A percentile compares a stretch with the other conserved stretches of the same genome.
These are phyloP conservation scores for Aotearoamyces nothofagi DNA, from an alignment of 2,329 filamentous ascomycete genomes.

Conservation along the genomic window DNA sequence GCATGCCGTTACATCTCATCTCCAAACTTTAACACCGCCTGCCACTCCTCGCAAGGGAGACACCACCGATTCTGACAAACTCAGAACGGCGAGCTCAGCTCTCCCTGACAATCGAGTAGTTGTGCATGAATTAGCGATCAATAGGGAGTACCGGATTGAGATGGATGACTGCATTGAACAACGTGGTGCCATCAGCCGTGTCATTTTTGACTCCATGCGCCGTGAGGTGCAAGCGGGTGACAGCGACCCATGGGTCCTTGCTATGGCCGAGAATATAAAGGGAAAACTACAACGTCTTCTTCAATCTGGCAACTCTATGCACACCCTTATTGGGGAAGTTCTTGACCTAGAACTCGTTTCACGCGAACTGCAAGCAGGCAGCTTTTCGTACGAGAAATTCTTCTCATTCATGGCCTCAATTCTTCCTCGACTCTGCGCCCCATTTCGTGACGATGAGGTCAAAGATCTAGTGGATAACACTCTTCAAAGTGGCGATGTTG, in stretches of 20 bases:
- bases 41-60: slow-evolving; percentile 22
- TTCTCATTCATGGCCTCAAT: slow-evolving; percentile 63
- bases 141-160: slow-evolving; percentile 63
- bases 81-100: slow-evolving; percentile 24
- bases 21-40: slow-evolving; percentile 37
- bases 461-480: slow-evolving; percentile 51
- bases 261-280: slow-evolving; percentile 55
- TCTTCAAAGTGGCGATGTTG: slow-evolving; percentile 44
- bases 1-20: slow-evolving; percentile 23
- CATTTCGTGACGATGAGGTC: slow-evolving; percentile 64
- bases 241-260: slow-evolving; percentile 51
- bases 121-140: slow-evolving; percentile 67
- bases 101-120: slow-evolving; percentile 61
- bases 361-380: slow-evolving; percentile 52
- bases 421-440: slow-evolving; percentile 66
- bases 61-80: slow-evolving; percentile 12
- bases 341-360: slow-evolving; percentile 58
- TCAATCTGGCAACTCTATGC: slow-evolving; percentile 55
- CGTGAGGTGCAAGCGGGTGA: slow-evolving; percentile 46
- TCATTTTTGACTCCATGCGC: slow-evolving; percentile 43
- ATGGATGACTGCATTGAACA: slow-evolving; percentile 41
- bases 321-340: slow-evolving; percentile 59
- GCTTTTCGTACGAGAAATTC: slow-evolving; percentile 70
- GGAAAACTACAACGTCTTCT: slow-evolving; percentile 59
- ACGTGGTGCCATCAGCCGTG: slow-evolving; percentile 42